Evolutionary conservation across 257 asterid species (phyloP).

Genomic region (Nicotiana noctiflora): DNA sequence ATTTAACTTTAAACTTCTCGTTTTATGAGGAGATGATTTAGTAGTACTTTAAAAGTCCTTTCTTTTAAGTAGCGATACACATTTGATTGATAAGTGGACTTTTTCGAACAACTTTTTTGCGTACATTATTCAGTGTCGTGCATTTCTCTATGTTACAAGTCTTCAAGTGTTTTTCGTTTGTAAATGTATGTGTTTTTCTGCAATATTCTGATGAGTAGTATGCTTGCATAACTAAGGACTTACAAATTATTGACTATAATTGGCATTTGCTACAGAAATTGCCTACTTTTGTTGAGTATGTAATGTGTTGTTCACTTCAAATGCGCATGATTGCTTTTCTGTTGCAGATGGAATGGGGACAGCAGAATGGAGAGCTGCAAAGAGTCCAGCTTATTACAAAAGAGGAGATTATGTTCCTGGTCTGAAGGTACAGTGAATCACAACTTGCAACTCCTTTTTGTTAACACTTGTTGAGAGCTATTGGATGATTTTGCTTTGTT

Average conservation of each 20-base stretch:
- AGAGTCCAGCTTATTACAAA: conserved; percentile 92
- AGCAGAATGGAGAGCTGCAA: conserved; percentile 99
- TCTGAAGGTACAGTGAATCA: conserved; percentile 48
- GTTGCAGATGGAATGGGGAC: conserved; percentile 97
- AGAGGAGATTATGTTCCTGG: conserved; percentile 99
- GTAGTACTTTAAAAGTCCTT: too few species aligned
- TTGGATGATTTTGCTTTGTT: background rate
- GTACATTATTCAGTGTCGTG: background rate
- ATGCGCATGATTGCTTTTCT: conserved; percentile 13
- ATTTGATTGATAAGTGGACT: background rate
- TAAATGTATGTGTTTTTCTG: background rate
- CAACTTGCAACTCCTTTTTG: background rate
- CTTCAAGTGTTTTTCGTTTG: background rate
- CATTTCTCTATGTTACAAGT: background rate
- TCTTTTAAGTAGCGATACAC: background rate
- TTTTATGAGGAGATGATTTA: too few species aligned
- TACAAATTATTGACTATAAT: background rate
- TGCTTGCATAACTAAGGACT: background rate
- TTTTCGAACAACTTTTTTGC: background rate
- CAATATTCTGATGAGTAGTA: background rate
- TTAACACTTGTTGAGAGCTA: background rate
- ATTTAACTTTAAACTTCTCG: too few species aligned
- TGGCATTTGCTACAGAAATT: background rate
- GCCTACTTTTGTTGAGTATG: background rate
- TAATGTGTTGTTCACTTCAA: background rate